Conservation (phyloP, 1,139 yeast genomes). For the Zygoascus meyerae region DNA sequence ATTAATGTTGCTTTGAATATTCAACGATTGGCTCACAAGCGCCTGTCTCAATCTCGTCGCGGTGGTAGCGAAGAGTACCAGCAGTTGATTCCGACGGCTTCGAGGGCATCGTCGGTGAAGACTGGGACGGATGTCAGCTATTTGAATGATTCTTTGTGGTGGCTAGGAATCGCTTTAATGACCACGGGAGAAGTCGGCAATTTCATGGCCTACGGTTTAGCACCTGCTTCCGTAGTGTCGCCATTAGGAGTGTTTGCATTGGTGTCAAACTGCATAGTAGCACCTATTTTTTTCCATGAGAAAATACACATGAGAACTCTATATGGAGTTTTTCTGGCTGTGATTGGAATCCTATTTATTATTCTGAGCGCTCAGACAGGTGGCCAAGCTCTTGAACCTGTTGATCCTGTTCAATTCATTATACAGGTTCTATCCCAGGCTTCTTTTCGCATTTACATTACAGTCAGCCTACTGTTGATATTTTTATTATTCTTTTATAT, state of each 20-base stretch:
- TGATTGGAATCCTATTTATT: conserved; percentile 38
- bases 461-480: conserved; percentile 22
- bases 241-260: conserved; percentile 44
- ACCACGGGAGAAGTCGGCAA: conserved; percentile 41
- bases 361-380: conserved; percentile 29
- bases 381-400: conserved; percentile 21
- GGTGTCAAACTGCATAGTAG: conserved; percentile 41
- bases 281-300: conserved; percentile 42
- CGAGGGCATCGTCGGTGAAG: not conserved
- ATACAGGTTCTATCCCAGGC: conserved; percentile 26
- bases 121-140: conserved; percentile 17
- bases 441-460: conserved; percentile 27
- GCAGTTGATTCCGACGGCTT: not conserved
- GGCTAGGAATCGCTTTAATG: conserved; percentile 39
- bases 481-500: conserved; percentile 13
- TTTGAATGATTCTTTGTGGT: conserved; percentile 34
- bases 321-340: conserved; percentile 37
- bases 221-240: conserved; percentile 43
- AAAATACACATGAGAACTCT: conserved; percentile 31
- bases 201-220: conserved; percentile 43
- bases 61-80: conserved; percentile 17
- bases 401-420: conserved; percentile 29
- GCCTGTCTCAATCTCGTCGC: conserved; percentile 8
- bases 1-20: conserved; percentile 37
- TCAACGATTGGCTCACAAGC: conserved; percentile 36